Evolutionary conservation across 345 rosid genomes (phyloP).

Genomic region (Microthlaspi erraticum): DNA sequence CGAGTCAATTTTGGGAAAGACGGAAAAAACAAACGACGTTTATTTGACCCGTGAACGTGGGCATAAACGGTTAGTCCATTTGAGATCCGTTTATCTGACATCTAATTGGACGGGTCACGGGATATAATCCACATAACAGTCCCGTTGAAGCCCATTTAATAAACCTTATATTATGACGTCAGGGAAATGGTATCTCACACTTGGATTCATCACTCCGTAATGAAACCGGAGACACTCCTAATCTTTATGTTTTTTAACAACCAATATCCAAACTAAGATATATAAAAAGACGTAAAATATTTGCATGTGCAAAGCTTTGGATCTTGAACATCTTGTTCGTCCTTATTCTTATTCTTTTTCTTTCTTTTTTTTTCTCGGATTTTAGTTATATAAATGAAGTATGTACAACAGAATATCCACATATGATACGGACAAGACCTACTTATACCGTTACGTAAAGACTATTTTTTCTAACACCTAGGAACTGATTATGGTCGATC

Average conservation of each 20-base stretch:
- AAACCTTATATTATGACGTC: too few relatives aligned
- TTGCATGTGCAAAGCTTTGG: conserved; percentile 40
- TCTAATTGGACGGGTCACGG: too few relatives aligned
- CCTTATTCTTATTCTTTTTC: background rate
- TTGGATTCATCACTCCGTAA: conserved; percentile 43
- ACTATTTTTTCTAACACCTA: too few relatives aligned
- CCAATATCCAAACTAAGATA: background rate
- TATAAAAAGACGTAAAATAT: conserved; percentile 18
- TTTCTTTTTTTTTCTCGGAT: background rate
- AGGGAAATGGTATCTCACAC: conserved; percentile 29
- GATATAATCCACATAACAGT: too few relatives aligned
- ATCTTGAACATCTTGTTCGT: conserved; percentile 28
- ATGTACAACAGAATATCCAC: background rate
- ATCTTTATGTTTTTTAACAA: conserved; percentile 1
- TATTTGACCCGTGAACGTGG: too few relatives aligned
- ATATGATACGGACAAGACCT: background rate
- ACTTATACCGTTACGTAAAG: too few relatives aligned
- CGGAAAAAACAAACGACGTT: too few relatives aligned
- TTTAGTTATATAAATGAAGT: background rate
- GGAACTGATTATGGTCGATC: too few relatives aligned
- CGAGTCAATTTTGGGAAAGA: too few relatives aligned
- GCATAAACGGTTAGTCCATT: too few relatives aligned
- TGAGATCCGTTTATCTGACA: too few relatives aligned
- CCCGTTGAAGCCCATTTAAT: too few relatives aligned
- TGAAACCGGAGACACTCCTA: conserved; percentile 23